Percentiles rank a stretch among this genome's conserved stretches.
phyloP scores from a whole-genome alignment of 345 rosid genomes.

The Lagerstroemia speciosa region DNA sequence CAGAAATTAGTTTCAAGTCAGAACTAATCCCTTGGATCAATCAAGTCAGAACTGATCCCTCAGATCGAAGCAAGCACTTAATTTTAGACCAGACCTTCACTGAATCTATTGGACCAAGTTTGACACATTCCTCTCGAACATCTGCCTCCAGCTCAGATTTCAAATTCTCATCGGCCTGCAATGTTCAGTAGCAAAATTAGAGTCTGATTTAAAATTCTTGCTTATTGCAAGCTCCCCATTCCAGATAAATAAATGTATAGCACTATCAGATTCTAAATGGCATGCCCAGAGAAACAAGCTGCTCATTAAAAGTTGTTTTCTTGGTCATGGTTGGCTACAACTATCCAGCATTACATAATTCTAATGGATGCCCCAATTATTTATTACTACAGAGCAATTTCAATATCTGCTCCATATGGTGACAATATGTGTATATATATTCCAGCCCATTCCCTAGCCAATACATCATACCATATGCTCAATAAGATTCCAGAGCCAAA shows the following conservation, averaged over 20 bases:
- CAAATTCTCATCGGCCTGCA: conserved; percentile 72
- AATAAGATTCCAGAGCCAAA: neutral
- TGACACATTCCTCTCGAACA: conserved; percentile 71
- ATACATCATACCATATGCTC: neutral
- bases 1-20: neutral
- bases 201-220: neutral
- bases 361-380: too few species aligned
- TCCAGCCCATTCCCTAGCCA: neutral
- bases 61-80: neutral
- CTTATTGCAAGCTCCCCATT: neutral
- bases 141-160: conserved; percentile 67
- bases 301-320: too few species aligned
- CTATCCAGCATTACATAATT: too few species aligned
- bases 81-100: conserved; percentile 49
- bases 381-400: neutral
- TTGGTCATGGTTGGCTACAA: too few species aligned
- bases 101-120: conserved; percentile 72
- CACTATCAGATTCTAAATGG: neutral
- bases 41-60: neutral
- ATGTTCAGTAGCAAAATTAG: neutral
- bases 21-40: neutral
- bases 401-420: neutral
- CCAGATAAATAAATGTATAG: neutral
- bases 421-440: neutral
- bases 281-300: too few species aligned